Conservation (phyloP, 352 stramenopile species). For the Aphanomyces cochlioides region DNA sequence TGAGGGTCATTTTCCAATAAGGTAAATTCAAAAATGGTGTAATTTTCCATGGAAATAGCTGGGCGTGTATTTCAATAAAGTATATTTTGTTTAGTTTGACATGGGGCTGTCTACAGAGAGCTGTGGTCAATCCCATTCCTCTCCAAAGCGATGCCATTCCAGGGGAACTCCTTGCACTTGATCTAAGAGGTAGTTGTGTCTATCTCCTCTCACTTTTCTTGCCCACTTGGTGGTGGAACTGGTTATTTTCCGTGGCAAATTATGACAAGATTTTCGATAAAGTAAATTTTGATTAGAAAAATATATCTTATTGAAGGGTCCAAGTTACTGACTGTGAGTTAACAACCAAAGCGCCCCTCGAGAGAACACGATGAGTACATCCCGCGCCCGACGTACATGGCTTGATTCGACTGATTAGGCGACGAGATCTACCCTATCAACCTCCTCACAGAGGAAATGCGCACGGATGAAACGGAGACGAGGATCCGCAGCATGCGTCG, state of each 20-base stretch:
- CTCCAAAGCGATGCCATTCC: too few relatives aligned
- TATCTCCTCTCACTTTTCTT: too few relatives aligned
- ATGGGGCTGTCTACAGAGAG: too few relatives aligned
- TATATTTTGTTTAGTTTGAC: too few relatives aligned
- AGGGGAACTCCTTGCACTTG: too few relatives aligned
- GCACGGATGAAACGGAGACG: slow-evolving; percentile 88
- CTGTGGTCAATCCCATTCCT: too few relatives aligned
- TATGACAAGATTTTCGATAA: background rate
- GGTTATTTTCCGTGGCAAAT: background rate
- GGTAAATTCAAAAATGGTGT: too few relatives aligned
- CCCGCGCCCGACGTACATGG: background rate
- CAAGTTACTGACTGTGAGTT: slow-evolving; percentile 29
- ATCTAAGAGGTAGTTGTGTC: too few relatives aligned
- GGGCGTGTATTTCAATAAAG: too few relatives aligned
- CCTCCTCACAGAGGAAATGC: slow-evolving; percentile 90
- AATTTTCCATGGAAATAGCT: too few relatives aligned
- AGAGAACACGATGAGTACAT: slow-evolving; percentile 18
- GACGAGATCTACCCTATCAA: slow-evolving; percentile 85
- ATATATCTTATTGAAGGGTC: slow-evolving; percentile 14
- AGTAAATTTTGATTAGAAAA: background rate
- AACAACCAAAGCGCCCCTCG: slow-evolving; percentile 12
- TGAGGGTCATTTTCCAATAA: too few relatives aligned
- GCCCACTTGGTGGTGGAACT: background rate
- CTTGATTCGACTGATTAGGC: slow-evolving; percentile 14
- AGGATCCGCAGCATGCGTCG: slow-evolving; percentile 93